Conservation (phyloP, 75 land plant species). For the Selaginella moellendorffii region DNA sequence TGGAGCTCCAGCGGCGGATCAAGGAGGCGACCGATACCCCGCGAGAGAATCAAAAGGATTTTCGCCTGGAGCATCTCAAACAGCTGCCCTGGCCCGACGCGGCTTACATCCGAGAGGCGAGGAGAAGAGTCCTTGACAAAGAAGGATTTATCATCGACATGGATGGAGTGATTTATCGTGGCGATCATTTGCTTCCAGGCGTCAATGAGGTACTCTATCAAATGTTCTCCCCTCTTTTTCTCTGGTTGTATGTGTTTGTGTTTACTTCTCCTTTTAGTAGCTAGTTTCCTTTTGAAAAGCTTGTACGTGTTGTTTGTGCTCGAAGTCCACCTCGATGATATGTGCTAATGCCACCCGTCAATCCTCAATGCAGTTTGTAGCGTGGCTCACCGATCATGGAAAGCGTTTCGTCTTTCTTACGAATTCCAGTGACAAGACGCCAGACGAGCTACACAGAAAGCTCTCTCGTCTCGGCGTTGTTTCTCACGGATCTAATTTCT, state of each 20-base stretch:
- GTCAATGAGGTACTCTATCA: constrained; percentile 3
- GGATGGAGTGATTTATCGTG: constrained; percentile 6
- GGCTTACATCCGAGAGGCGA: neutral
- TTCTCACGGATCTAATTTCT: neutral
- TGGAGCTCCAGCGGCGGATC: neutral
- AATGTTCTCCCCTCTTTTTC: too few relatives aligned
- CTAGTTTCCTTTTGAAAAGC: too few relatives aligned
- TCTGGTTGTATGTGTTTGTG: neutral
- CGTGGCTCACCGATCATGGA: neutral
- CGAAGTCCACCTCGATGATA: too few relatives aligned
- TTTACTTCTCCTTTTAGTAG: too few relatives aligned
- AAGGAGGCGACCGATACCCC: neutral
- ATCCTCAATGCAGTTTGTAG: neutral
- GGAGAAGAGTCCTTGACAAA: neutral
- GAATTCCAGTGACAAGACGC: neutral
- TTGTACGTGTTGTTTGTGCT: too few relatives aligned
- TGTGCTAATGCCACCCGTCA: too few relatives aligned
- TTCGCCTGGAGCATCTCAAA: neutral
- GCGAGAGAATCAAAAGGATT: neutral
- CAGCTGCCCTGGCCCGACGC: neutral
- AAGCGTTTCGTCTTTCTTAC: neutral
- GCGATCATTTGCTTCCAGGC: constrained; percentile 1
- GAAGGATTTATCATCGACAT: constrained; percentile 2
- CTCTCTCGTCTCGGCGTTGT: neutral
- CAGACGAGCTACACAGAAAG: neutral